Base-by-base conservation (phyloP, 257 asterid genomes). In the Scutellaria minor region DNA sequence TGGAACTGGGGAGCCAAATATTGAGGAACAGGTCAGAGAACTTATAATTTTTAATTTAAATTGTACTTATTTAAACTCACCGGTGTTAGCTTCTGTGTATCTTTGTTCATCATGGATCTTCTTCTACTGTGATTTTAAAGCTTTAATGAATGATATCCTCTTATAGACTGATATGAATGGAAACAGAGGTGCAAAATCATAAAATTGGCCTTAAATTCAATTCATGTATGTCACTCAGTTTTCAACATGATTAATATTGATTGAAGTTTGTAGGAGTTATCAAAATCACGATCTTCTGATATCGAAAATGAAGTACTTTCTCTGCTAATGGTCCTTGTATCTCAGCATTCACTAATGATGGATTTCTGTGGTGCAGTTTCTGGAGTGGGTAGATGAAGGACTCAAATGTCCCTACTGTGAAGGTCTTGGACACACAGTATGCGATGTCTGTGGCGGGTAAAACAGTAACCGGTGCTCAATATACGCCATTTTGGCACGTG, bases 1-100 rank as follows among this genome's bases (percentile, higher is more conserved):
- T 69, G 99, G 99, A 68, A 89, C 92, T 62, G 98, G 99, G 35
- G 99, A 95, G 85, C 98, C 98, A 55, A 95, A 95, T 63, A 70
- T 94, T 51, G 99, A 94, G 82, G 83, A 80, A 76, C 99, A 91
- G 99, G 99, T 91, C 47, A 77, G 90, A 51, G 6, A 40, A 14
- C 20, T 14, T 24, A 64, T 31, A 31, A 31, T 31, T 31, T 31
- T 31, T 31, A 31, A 31, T 31, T 0, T 31, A 31, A 27, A 27
- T 27, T 1, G 35, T 27, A 27, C 35, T 27, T 27, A 3, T 27
- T 27, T 27, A 27, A 27, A 31, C 37, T 31, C 37, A 31, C 37
- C 37, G 37, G 37, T 31, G 37, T 31, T 31, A 31, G 37, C 3
- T 31, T 31, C 4, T 31, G 37, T 31, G 13, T 50, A 9, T 50